Evolutionary conservation across 2,329 filamentous ascomycete species (phyloP).

Genomic region (Acephala macrosclerotiorum): DNA sequence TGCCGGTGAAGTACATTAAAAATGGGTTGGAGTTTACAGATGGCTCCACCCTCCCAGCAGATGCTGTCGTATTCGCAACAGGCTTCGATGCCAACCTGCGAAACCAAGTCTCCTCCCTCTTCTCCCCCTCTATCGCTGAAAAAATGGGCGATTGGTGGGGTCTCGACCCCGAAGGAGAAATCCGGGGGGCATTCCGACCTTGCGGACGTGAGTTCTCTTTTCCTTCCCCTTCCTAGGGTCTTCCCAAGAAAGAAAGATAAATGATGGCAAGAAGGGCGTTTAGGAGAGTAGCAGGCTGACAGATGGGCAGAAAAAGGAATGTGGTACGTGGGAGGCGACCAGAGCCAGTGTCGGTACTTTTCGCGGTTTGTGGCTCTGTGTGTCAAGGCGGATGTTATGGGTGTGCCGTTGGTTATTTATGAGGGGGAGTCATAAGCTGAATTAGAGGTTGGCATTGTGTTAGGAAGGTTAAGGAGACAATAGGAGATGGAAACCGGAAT

Average conservation of each 20-base stretch:
- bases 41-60: constrained; percentile 54
- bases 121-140: constrained; percentile 57
- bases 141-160: constrained; percentile 55
- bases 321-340: constrained; percentile 59
- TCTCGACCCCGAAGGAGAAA: constrained; percentile 54
- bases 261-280: too few relatives aligned
- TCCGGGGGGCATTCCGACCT: constrained; percentile 38
- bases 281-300: too few relatives aligned
- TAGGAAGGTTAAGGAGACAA: too few relatives aligned
- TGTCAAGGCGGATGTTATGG: constrained; percentile 31
- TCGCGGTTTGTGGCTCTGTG: constrained; percentile 54
- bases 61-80: constrained; percentile 57
- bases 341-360: constrained; percentile 54
- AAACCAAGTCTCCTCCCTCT: constrained; percentile 52
- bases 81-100: constrained; percentile 60
- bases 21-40: constrained; percentile 48
- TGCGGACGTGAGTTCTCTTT: too few relatives aligned
- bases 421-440: not conserved
- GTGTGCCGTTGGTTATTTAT: constrained; percentile 21
- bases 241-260: too few relatives aligned
- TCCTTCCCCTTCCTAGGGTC: too few relatives aligned
- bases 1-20: constrained; percentile 15
- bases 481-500: too few relatives aligned
- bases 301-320: constrained; percentile 56
- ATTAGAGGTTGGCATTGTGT: too few relatives aligned